Conservation (phyloP, 441 rosid species). For the Aquilaria agallochum region DNA sequence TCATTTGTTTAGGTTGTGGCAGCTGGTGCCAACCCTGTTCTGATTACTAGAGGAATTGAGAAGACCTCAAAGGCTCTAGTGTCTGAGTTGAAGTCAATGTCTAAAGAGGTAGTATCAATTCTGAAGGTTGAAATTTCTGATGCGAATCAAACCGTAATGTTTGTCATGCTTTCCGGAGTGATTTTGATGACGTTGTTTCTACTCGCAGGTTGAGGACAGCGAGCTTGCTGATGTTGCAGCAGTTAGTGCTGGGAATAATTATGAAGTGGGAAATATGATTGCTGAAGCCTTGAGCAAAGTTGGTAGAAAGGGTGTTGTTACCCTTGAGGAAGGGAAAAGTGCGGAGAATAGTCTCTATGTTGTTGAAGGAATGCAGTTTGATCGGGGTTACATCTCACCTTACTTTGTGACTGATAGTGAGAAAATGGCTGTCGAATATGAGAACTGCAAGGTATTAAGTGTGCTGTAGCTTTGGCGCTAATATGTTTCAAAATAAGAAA, state of each 20-base stretch:
- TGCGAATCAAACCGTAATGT: neutral
- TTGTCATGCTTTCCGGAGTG: neutral
- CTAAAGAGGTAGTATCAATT: conserved; percentile 65
- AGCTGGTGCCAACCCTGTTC: conserved; percentile 96
- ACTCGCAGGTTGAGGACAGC: conserved; percentile 84
- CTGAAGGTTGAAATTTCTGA: neutral
- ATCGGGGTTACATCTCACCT: conserved; percentile 95
- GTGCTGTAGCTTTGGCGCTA: neutral
- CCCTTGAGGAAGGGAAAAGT: conserved; percentile 96
- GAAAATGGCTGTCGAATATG: conserved; percentile 93
- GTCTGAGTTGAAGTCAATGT: conserved; percentile 63
- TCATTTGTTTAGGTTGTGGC: conserved; percentile 67
- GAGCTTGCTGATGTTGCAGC: conserved; percentile 98
- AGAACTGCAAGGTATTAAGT: conserved; percentile 81
- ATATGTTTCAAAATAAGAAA: neutral
- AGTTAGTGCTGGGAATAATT: conserved; percentile 95
- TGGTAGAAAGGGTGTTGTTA: conserved; percentile 98
- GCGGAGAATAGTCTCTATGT: conserved; percentile 93
- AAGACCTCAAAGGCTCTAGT: conserved; percentile 85
- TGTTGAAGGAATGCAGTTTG: conserved; percentile 99
- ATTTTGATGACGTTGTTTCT: neutral
- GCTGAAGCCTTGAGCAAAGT: conserved; percentile 98
- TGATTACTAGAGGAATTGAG: conserved; percentile 91
- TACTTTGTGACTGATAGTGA: conserved; percentile 94
- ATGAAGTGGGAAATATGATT: conserved; percentile 92